phyloP scores from a whole-genome alignment of 495 filamentous ascomycete species.

The Talaromyces thailandensis region DNA sequence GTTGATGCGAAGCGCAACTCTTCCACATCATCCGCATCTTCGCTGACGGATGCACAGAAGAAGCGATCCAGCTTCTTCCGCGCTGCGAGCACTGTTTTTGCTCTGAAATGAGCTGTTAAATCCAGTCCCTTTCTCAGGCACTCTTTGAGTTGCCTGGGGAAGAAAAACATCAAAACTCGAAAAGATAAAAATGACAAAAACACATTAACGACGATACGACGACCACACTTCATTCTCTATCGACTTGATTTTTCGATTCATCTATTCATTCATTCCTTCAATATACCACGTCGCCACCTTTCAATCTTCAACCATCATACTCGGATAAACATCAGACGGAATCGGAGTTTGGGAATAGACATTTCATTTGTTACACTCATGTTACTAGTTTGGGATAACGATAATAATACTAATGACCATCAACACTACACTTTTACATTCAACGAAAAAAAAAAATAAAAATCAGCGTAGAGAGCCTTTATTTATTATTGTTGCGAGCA shows the following conservation, averaged over 20 bases:
- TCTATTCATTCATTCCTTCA: neutral
- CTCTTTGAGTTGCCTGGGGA: neutral
- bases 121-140: neutral
- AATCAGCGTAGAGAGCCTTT: neutral
- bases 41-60: neutral
- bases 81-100: neutral
- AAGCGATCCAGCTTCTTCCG: neutral
- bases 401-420: neutral
- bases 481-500: neutral
- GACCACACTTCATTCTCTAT: neutral
- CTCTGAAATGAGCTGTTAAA: neutral
- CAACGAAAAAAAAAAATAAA: neutral
- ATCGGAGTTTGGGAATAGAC: neutral
- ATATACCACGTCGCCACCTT: neutral
- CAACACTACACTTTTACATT: neutral
- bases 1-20: neutral
- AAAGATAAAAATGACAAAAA: neutral
- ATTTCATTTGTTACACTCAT: neutral
- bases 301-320: neutral
- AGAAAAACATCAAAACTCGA: neutral
- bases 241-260: neutral
- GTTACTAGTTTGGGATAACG: neutral
- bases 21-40: neutral
- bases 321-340: neutral
- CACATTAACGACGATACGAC: neutral